Evolutionary conservation across 2,329 filamentous ascomycete genomes (phyloP), one percentile per base, ranked within the genome.

Genomic region (Septoria linicola): DNA sequence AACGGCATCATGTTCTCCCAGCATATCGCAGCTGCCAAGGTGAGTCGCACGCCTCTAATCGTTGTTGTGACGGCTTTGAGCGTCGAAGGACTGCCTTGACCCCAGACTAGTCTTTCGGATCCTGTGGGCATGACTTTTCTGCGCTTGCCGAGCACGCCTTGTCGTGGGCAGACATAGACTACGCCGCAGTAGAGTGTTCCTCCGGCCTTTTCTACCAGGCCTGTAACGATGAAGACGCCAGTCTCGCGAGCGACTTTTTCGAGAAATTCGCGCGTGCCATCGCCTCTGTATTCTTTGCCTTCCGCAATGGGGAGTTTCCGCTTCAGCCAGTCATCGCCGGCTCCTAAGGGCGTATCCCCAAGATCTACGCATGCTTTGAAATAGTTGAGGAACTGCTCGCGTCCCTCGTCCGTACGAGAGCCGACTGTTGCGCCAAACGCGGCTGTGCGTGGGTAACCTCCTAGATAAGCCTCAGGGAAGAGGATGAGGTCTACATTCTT

Each of bases 1-100:
- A 96, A 74, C 0, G 91, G 91, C 90, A 96, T 96, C 73, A 92
- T 95, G 69, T 88, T 96, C 70, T 97, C 91, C 91, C 91, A 96
- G 76, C 91, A 96, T 59, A 97, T 95, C 3, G 90, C 92, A 2
- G 87, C 84, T 0, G 86, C 91, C 53, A 96, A 80, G 50, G 88
- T 92, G 54, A 96, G 72, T 57, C 82, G 83, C 2, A 90, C 81
- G 42, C 89, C 89, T 54, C 85, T 85, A 67, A 96, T 89, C 19
- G 77, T 81, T 1, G 89, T 90, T 20, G 82, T 85, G 1, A 96
- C 82, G 3, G 90, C 91, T 56, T 82, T 82, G 21, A 96, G 78
- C 3, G 89, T 93, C 0, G 81, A 81, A 0, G 91, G 82, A 2
- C 84, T 85, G 34, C 90, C 91, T 67, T 95, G 88, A 0, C 88